These are phyloP conservation scores for Penicillium psychrosexuale DNA, from an alignment of 2,329 filamentous ascomycete genomes.

Conservation along the genomic window DNA sequence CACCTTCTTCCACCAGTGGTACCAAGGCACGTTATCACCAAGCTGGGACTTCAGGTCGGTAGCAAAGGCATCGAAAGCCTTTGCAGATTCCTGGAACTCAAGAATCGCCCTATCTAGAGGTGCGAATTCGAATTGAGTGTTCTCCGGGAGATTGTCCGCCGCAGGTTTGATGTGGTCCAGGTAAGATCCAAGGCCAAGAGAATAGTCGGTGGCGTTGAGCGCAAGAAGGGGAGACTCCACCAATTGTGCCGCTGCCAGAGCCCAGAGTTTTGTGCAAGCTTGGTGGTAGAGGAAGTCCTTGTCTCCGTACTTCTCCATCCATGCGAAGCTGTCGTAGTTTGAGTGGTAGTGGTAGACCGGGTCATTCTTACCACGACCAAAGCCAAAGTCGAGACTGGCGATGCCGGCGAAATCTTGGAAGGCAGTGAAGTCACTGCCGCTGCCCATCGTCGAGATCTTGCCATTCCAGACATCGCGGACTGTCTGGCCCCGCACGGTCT, in stretches of 20 bases:
- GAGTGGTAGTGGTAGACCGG: slow-evolving; percentile 71
- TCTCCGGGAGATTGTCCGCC: slow-evolving; percentile 25
- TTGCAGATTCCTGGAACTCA: slow-evolving; percentile 49
- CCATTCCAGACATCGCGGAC: slow-evolving; percentile 66
- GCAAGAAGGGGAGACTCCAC: slow-evolving; percentile 61
- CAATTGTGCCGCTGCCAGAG: slow-evolving; percentile 60
- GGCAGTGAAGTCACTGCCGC: slow-evolving; percentile 70
- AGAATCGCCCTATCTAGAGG: slow-evolving; percentile 50
- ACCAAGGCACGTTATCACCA: slow-evolving; percentile 66
- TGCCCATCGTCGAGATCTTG: slow-evolving; percentile 63
- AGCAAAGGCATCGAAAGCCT: slow-evolving; percentile 52
- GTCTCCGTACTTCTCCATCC: slow-evolving; percentile 80
- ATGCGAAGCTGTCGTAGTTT: slow-evolving; percentile 80
- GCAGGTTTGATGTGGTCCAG: slow-evolving; percentile 33
- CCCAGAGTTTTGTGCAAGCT: slow-evolving; percentile 64
- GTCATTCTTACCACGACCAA: slow-evolving; percentile 45
- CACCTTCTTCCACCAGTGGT: slow-evolving; percentile 68
- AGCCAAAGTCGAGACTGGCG: slow-evolving; percentile 63
- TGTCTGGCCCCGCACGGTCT: slow-evolving; percentile 66
- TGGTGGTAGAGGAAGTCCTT: slow-evolving; percentile 57
- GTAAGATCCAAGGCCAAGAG: slow-evolving; percentile 51
- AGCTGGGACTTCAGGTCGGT: slow-evolving; percentile 49
- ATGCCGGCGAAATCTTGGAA: slow-evolving; percentile 71
- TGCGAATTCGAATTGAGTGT: slow-evolving; percentile 40
- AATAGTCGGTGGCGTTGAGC: slow-evolving; percentile 65